A percentile compares a stretch with the other conserved stretches of the same genome.
Evolutionary conservation across 768 basidiomycete genomes (phyloP).

Genomic region (Boletus fagicola): DNA sequence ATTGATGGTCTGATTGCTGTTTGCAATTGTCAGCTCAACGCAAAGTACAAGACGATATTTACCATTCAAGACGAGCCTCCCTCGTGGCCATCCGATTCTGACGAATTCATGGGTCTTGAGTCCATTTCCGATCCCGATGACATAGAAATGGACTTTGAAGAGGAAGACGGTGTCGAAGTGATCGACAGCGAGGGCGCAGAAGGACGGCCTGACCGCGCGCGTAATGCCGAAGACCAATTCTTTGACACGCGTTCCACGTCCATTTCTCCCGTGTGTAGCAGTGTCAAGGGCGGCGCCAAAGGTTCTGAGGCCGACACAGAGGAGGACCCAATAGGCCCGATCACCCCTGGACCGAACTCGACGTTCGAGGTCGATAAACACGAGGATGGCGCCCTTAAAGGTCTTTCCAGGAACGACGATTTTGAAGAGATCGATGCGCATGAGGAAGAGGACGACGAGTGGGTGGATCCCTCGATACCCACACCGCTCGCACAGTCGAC

Average conservation of each 20-base stretch:
- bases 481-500: constrained; percentile 31
- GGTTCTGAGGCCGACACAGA: constrained; percentile 66
- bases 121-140: constrained; percentile 79
- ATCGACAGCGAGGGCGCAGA: constrained; percentile 28
- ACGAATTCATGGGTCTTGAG: constrained; percentile 72
- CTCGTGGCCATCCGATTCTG: constrained; percentile 72
- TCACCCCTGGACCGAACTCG: constrained; percentile 60
- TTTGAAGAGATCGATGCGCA: constrained; percentile 30
- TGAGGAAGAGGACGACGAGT: constrained; percentile 45
- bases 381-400: constrained; percentile 16
- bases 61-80: constrained; percentile 87
- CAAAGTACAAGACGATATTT: constrained; percentile 73
- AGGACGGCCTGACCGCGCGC: constrained; percentile 26
- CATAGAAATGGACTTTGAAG: constrained; percentile 56
- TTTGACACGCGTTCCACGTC: constrained; percentile 53
- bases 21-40: constrained; percentile 16
- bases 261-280: constrained; percentile 41
- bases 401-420: constrained; percentile 31
- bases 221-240: constrained; percentile 46
- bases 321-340: constrained; percentile 67
- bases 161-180: constrained; percentile 43
- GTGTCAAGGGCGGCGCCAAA: constrained; percentile 37
- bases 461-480: constrained; percentile 67
- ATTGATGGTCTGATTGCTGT: constrained; percentile 8
- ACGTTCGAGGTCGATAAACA: constrained; percentile 26